Evolutionary conservation across 331 rosid genomes (phyloP), one percentile per base, ranked within the genome.

Genomic region (Rhamnella rubrinervis): DNA sequence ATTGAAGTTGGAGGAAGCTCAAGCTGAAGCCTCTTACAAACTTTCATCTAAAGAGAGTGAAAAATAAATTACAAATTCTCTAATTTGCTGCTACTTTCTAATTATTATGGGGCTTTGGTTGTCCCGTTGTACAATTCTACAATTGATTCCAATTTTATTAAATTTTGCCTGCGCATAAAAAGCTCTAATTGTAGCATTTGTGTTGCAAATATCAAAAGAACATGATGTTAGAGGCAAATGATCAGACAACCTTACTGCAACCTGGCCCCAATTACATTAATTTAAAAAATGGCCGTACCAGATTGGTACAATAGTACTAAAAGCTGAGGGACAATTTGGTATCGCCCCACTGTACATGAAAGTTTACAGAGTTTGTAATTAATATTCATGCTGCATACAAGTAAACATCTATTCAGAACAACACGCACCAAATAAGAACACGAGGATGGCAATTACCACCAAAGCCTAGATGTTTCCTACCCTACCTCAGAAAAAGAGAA

Each of bases 1-100:
- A 65, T 25, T 73, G 83, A 87, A 77, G 83, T 87, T 90, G 84
- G 96, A 90, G 60, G 98, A 93, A 84, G 97, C 98, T 25, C 89
- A 86, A 19, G 92, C 92, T 0, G 97, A 93, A 87, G 92, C 91
- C 56, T 89, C 89, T 23, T 80, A 76, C 79, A 80, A 83, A 80
- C 80, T 37, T 20, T 85, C 89, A 47, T 76, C 82, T n/a, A 61
- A 15, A 26, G 75, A 81, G 63, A 77, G 70, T 66, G 55, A 67
- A 50, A 41, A 16, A 52, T 37, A 37, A n/a, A 18, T 19, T 10
- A 17, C 7, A n/a, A 17, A n/a, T 20, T 15, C 8, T 16, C 12
- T 55, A 28, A 18, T 18, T 12, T 46, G 28, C 51, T 31, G 67
- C 63, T 4, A 21, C 37, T 50, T 31, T 37, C 39, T 37, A 13